Percentiles rank a stretch among this genome's conserved stretches.
phyloP scores from a whole-genome alignment of 2,329 filamentous ascomycete genomes.

The Basipetospora sp. region DNA sequence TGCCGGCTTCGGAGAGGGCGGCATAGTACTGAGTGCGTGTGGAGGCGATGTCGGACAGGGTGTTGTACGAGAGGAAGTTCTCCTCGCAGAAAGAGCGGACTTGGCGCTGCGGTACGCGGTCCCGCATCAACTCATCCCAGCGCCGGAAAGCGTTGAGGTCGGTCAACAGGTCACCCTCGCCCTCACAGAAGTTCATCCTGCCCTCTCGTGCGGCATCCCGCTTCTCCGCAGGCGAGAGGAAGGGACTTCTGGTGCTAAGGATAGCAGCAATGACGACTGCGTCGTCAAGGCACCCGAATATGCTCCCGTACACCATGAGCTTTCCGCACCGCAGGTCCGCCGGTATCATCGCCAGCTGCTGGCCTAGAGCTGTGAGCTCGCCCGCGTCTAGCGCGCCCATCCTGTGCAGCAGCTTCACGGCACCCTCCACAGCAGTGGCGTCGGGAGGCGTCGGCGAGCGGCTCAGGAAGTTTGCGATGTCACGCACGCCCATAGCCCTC shows the following conservation, averaged over 20 bases:
- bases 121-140: conserved; percentile 55
- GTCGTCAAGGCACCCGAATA: conserved; percentile 82
- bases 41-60: conserved; percentile 73
- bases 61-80: conserved; percentile 72
- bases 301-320: conserved; percentile 84
- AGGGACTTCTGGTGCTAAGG: conserved; percentile 76
- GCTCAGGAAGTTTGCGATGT: conserved; percentile 67
- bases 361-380: conserved; percentile 76
- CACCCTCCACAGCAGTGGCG: conserved; percentile 69
- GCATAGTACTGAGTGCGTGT: conserved; percentile 76
- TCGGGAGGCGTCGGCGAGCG: conserved; percentile 83
- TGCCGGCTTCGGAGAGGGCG: conserved; percentile 72
- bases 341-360: conserved; percentile 87
- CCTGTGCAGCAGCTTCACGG: conserved; percentile 59
- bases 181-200: conserved; percentile 55
- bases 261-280: conserved; percentile 82
- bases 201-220: conserved; percentile 70
- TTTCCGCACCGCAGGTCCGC: conserved; percentile 87
- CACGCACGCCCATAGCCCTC: conserved; percentile 79
- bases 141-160: conserved; percentile 72
- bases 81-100: conserved; percentile 66
- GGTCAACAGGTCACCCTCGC: conserved; percentile 76
- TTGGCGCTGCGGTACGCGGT: conserved; percentile 44
- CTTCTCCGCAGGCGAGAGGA: conserved; percentile 68
- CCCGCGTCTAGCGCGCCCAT: conserved; percentile 83